These are phyloP conservation scores for Phytophthora macrochlamydospora DNA, from an alignment of 352 stramenopile genomes.

Conservation along the genomic window DNA sequence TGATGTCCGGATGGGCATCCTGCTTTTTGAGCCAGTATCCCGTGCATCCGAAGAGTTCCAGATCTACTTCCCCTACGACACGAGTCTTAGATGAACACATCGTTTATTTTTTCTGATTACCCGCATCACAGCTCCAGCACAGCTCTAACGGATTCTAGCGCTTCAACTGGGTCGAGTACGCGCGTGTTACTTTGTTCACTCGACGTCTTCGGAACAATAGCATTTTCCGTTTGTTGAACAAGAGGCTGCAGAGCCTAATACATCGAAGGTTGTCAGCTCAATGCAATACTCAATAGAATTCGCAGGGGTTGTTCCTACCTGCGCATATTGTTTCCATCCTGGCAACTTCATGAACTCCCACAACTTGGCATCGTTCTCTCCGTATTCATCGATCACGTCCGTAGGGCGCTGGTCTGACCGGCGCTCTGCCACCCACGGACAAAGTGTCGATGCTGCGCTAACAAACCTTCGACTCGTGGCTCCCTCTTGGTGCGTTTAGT, in stretches of 20 bases:
- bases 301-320: slow-evolving; percentile 32
- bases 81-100: too few relatives aligned
- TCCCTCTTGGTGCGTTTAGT: slow-evolving; percentile 42
- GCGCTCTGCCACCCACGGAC: slow-evolving; percentile 48
- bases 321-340: slow-evolving; percentile 45
- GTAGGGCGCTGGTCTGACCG: slow-evolving; percentile 10
- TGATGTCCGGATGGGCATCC: too few relatives aligned
- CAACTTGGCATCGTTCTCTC: slow-evolving; percentile 26
- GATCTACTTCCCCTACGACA: too few relatives aligned
- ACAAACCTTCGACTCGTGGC: neutral
- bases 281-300: neutral
- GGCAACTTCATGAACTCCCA: slow-evolving; percentile 34
- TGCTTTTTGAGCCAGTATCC: too few relatives aligned
- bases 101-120: too few relatives aligned
- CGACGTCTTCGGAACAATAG: slow-evolving; percentile 2
- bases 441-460: slow-evolving; percentile 60
- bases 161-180: slow-evolving; percentile 19
- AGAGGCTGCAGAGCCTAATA: slow-evolving; percentile 19
- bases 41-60: too few relatives aligned
- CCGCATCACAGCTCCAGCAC: slow-evolving; percentile 30
- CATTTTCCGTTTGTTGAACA: slow-evolving; percentile 1
- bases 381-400: slow-evolving; percentile 19
- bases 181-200: slow-evolving; percentile 3
- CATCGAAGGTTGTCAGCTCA: neutral
- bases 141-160: slow-evolving; percentile 27